Conservation (phyloP, 2,329 filamentous ascomycete species). For the Metarhizium brunneum region DNA sequence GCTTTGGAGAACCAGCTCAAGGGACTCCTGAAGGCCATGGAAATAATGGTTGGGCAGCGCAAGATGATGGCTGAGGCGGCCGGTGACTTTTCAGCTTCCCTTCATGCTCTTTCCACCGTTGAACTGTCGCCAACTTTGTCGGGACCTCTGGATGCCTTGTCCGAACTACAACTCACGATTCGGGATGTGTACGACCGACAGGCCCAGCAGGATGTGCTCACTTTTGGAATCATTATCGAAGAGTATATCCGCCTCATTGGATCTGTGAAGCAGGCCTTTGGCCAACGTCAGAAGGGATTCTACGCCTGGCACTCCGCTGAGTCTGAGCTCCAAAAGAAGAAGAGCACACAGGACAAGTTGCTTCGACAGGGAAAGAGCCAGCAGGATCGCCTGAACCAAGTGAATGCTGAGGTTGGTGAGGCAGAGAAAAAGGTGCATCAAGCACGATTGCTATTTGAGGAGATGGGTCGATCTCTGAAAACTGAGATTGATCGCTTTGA, state of each 20-base stretch:
- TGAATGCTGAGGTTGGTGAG: conserved; percentile 88
- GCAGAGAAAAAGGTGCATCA: conserved; percentile 90
- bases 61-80: conserved; percentile 92
- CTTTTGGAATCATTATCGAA: conserved; percentile 93
- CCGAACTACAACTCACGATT: conserved; percentile 88
- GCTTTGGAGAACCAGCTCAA: conserved; percentile 88
- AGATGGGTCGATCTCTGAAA: conserved; percentile 93
- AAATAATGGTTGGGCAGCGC: conserved; percentile 82
- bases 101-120: conserved; percentile 87
- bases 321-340: conserved; percentile 82
- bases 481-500: conserved; percentile 89
- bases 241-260: conserved; percentile 96
- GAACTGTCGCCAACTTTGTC: conserved; percentile 86
- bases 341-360: conserved; percentile 85
- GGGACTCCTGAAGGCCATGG: conserved; percentile 84
- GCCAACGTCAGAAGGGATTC: conserved; percentile 89
- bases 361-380: conserved; percentile 89
- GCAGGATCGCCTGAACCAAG: conserved; percentile 88
- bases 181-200: conserved; percentile 93
- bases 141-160: conserved; percentile 80
- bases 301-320: conserved; percentile 91
- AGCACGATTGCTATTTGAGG: conserved; percentile 81
- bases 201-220: conserved; percentile 92
- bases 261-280: conserved; percentile 87
- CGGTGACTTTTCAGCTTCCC: conserved; percentile 82